Conservation (phyloP, 352 stramenopile species). For the Plasmopara halstedii region DNA sequence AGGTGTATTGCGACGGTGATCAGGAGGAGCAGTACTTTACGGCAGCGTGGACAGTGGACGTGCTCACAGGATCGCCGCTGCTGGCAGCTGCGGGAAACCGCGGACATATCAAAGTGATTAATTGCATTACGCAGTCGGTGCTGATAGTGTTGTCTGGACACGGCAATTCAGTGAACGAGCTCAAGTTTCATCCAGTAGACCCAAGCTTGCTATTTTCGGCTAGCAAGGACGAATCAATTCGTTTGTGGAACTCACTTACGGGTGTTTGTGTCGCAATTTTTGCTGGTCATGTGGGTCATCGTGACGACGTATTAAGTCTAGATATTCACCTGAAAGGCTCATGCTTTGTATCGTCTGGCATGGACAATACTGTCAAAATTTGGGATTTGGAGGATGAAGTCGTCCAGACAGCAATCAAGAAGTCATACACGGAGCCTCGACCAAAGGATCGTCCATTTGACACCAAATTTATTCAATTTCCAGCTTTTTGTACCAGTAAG, state of each 20-base stretch:
- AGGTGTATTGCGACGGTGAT: slow-evolving; percentile 76
- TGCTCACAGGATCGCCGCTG: slow-evolving; percentile 59
- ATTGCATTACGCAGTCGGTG: slow-evolving; percentile 68
- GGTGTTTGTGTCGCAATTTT: slow-evolving; percentile 89
- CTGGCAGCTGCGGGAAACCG: slow-evolving; percentile 61
- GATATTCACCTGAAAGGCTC: slow-evolving; percentile 84
- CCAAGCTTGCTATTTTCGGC: slow-evolving; percentile 86
- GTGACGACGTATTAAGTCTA: slow-evolving; percentile 85
- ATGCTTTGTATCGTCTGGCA: slow-evolving; percentile 84
- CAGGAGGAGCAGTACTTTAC: slow-evolving; percentile 76
- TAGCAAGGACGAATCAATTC: slow-evolving; percentile 89
- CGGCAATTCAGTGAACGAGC: slow-evolving; percentile 89
- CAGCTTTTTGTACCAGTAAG: slow-evolving; percentile 87
- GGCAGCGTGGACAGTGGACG: slow-evolving; percentile 65
- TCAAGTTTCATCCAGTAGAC: slow-evolving; percentile 87
- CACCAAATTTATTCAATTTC: slow-evolving; percentile 86
- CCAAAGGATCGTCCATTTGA: slow-evolving; percentile 59
- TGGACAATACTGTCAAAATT: slow-evolving; percentile 93
- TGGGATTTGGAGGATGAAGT: slow-evolving; percentile 83
- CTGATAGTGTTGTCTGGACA: slow-evolving; percentile 82
- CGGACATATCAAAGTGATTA: slow-evolving; percentile 82
- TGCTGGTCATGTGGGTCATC: slow-evolving; percentile 86
- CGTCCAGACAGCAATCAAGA: slow-evolving; percentile 65
- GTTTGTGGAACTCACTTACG: slow-evolving; percentile 89
- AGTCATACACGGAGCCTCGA: slow-evolving; percentile 66